Evolutionary conservation across 2,329 filamentous ascomycete species (phyloP).

Genomic region (Fusarium newnesense): DNA sequence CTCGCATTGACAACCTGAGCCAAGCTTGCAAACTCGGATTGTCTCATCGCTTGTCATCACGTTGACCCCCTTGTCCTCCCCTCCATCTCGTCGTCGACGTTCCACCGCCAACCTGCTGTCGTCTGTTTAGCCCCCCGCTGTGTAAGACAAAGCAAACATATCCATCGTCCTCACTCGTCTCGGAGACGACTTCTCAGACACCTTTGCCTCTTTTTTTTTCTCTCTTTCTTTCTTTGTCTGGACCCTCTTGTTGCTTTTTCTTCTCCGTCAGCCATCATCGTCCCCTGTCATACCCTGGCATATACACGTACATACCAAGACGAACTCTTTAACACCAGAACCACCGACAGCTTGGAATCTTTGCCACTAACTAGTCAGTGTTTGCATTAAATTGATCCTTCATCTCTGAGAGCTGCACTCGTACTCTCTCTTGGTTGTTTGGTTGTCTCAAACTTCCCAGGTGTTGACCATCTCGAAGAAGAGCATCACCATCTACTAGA

Average conservation of each 20-base stretch:
- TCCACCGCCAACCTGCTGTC: constrained; percentile 42
- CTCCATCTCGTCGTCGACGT: constrained; percentile 38
- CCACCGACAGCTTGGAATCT: background rate
- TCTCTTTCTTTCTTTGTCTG: constrained; percentile 16
- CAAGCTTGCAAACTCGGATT: constrained; percentile 29
- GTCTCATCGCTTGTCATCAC: constrained; percentile 37
- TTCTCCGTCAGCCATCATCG: constrained; percentile 1
- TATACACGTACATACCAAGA: constrained; percentile 3
- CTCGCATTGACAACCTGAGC: constrained; percentile 3
- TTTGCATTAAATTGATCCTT: constrained; percentile 15
- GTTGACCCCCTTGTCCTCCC: constrained; percentile 41
- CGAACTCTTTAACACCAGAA: constrained; percentile 21
- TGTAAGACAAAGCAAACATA: constrained; percentile 46
- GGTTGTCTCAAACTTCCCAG: background rate
- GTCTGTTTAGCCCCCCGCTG: constrained; percentile 40
- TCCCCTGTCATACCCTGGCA: constrained; percentile 5
- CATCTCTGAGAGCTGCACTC: background rate
- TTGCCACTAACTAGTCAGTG: constrained; percentile 15
- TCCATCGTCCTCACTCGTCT: constrained; percentile 34
- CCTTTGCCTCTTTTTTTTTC: constrained; percentile 4
- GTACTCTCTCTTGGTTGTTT: background rate
- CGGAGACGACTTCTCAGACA: constrained; percentile 21
- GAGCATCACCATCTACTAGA: constrained; percentile 1
- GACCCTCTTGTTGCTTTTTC: constrained; percentile 7
- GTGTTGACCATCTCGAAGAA: constrained; percentile 5